Evolutionary conservation across 768 basidiomycete species (phyloP).

Genomic region (Leccinum truebloodii): DNA sequence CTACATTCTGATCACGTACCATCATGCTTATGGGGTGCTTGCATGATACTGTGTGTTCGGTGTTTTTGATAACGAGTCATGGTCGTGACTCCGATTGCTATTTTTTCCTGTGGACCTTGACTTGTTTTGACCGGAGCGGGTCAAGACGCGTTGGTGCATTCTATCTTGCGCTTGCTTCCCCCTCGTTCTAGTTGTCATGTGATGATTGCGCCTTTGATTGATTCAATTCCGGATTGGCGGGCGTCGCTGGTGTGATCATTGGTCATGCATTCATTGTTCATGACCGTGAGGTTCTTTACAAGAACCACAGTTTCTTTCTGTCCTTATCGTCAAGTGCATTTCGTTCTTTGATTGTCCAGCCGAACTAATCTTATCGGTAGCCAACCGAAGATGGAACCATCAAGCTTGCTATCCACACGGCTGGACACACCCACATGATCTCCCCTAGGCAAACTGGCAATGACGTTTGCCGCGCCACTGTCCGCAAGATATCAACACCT

Average conservation of each 20-base stretch:
- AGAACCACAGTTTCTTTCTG: background rate
- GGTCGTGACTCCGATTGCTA: background rate
- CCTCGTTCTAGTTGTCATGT: background rate
- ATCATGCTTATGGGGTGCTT: background rate
- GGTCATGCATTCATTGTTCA: background rate
- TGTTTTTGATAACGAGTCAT: background rate
- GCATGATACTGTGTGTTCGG: background rate
- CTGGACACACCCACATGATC: conserved; percentile 61
- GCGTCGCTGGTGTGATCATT: background rate
- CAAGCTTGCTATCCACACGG: conserved; percentile 76
- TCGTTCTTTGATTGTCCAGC: background rate
- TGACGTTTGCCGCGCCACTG: conserved; percentile 7
- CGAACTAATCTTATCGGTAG: conserved; percentile 35
- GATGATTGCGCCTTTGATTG: background rate
- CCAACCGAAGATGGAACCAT: conserved; percentile 68
- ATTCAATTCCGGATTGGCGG: background rate
- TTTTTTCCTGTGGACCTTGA: background rate
- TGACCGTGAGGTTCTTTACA: background rate
- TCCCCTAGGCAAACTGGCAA: conserved; percentile 2
- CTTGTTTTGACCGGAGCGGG: background rate
- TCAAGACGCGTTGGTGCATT: background rate
- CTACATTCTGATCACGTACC: background rate
- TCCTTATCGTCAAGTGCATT: background rate
- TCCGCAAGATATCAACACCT: conserved; percentile 63
- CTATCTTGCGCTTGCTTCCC: background rate